Percentiles rank a stretch among this genome's conserved stretches.
These are phyloP conservation scores for Hygrophila difformis DNA, from an alignment of 257 asterid genomes.

Conservation along the genomic window DNA sequence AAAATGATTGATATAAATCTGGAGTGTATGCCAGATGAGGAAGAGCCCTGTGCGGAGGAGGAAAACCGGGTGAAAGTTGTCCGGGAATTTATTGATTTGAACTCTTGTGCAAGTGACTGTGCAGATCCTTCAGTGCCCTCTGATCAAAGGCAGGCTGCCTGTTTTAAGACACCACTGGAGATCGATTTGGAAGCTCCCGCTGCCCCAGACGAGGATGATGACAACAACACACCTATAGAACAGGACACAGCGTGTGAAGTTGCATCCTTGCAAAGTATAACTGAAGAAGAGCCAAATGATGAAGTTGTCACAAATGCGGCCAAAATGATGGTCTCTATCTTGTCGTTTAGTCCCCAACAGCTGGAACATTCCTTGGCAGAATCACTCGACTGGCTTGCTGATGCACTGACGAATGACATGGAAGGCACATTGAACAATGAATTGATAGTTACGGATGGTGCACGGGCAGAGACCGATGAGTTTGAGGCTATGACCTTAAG, in stretches of 20 bases:
- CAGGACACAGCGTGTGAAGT: constrained; percentile 10
- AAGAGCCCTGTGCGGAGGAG: constrained; percentile 21
- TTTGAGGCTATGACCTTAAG: constrained; percentile 69
- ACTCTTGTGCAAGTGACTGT: constrained; percentile 53
- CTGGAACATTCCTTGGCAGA: constrained; percentile 14
- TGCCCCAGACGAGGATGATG: constrained; percentile 39
- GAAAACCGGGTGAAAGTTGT: not conserved
- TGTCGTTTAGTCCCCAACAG: constrained; percentile 32
- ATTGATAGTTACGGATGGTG: constrained; percentile 3
- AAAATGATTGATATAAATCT: constrained; percentile 59
- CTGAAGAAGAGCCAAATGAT: constrained; percentile 26
- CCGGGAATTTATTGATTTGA: constrained; percentile 60
- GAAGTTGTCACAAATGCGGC: constrained; percentile 59
- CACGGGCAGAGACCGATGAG: constrained; percentile 43
- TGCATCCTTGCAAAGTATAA: constrained; percentile 19
- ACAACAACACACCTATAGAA: constrained; percentile 16
- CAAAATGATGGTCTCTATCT: constrained; percentile 51
- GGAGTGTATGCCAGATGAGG: constrained; percentile 47
- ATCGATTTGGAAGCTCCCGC: constrained; percentile 72
- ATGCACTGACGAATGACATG: constrained; percentile 22
- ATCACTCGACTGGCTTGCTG: constrained; percentile 29
- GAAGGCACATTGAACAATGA: constrained; percentile 17
- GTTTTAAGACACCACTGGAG: constrained; percentile 29
- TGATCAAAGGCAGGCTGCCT: constrained; percentile 24
- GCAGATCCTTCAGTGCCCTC: constrained; percentile 50